phyloP scores from a whole-genome alignment of 257 asterid species.

The Solanum raphanifolium region DNA sequence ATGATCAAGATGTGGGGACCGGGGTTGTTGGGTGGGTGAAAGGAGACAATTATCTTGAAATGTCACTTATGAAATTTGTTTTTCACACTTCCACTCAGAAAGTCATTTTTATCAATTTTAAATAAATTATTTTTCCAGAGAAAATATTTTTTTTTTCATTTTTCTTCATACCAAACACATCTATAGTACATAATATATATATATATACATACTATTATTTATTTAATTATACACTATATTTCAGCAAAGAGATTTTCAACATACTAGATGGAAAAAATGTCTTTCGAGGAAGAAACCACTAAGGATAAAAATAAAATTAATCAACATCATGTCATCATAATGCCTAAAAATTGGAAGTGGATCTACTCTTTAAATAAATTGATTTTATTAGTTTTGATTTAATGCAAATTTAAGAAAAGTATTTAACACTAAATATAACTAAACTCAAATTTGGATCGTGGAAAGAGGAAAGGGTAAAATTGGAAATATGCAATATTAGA shows the following conservation, averaged over 20 bases:
- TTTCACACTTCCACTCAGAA: neutral
- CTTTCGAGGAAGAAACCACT: neutral
- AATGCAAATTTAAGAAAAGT: neutral
- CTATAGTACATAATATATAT: neutral
- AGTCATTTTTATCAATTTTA: neutral
- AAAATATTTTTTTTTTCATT: neutral
- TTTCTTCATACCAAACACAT: neutral
- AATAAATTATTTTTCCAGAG: accelerated
- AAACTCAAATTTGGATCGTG: neutral
- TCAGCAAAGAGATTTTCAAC: neutral
- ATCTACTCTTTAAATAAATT: neutral
- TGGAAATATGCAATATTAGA: constrained; percentile 15
- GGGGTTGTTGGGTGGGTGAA: neutral
- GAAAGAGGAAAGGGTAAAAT: neutral
- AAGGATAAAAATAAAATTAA: neutral
- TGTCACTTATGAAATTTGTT: neutral
- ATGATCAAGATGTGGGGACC: neutral
- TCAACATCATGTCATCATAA: neutral
- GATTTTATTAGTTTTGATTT: neutral
- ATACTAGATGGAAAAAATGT: neutral
- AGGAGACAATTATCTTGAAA: neutral
- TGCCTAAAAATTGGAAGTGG: neutral
- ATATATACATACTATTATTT: neutral
- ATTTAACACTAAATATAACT: neutral
- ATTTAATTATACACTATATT: neutral